These are phyloP conservation scores for Mortierella sp. DNA, from an alignment of 371 early-diverging fungal genomes.

Conservation along the genomic window DNA sequence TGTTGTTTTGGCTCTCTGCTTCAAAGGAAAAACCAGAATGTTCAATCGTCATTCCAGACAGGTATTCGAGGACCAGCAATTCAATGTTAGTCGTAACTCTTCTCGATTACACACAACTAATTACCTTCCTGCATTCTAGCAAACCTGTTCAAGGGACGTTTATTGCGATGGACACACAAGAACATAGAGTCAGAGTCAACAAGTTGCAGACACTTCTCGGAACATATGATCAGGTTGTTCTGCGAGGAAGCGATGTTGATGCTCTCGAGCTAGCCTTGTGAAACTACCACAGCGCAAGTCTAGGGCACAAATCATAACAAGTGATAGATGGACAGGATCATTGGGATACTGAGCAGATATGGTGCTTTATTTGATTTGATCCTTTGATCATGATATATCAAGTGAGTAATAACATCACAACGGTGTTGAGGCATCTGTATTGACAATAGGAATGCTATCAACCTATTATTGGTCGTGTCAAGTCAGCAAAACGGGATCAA, in stretches of 20 bases:
- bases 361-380: too few species aligned
- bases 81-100: too few species aligned
- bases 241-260: conserved; percentile 67
- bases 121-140: conserved; percentile 1
- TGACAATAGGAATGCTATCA: too few species aligned
- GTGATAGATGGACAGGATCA: too few species aligned
- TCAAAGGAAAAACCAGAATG: conserved; percentile 34
- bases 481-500: too few species aligned
- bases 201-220: conserved; percentile 63
- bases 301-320: too few species aligned
- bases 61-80: too few species aligned
- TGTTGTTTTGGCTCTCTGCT: conserved; percentile 61
- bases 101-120: neutral
- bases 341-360: too few species aligned
- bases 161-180: conserved; percentile 62
- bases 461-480: too few species aligned
- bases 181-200: conserved; percentile 64
- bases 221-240: conserved; percentile 59
- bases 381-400: too few species aligned
- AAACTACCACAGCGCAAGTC: neutral
- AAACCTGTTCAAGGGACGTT: conserved; percentile 58
- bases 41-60: conserved; percentile 55
- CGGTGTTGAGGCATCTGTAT: too few species aligned
- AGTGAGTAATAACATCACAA: too few species aligned
- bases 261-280: conserved; percentile 39